Conservation (phyloP, 73 alveolate species). For the Paramecium octaurelia region DNA sequence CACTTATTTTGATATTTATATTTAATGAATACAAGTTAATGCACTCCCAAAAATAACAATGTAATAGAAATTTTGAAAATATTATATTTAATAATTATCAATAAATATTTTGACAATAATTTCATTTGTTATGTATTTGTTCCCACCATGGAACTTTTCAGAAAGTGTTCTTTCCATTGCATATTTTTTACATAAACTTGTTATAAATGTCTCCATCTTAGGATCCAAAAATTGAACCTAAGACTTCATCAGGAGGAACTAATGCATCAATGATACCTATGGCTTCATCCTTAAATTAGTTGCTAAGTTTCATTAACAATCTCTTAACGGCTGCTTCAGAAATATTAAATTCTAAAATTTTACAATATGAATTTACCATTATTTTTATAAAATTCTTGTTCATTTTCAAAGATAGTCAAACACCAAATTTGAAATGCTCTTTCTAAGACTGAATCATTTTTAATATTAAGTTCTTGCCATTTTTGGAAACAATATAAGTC, state of each 20-base stretch:
- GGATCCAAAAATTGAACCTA: constrained; percentile 61
- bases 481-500: constrained; percentile 45
- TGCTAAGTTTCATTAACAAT: background rate
- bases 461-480: background rate
- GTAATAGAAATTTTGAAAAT: background rate
- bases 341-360: background rate
- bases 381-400: background rate
- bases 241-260: constrained; percentile 63
- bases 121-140: constrained; percentile 26
- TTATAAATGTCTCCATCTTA: constrained; percentile 64
- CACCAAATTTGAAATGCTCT: background rate
- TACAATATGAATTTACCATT: background rate
- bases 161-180: constrained; percentile 39
- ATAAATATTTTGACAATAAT: background rate
- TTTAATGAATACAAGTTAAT: too few relatives aligned
- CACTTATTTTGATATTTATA: background rate
- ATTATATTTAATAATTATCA: background rate
- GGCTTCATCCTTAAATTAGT: constrained; percentile 41
- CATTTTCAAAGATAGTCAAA: background rate
- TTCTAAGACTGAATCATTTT: background rate
- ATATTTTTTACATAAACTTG: constrained; percentile 32
- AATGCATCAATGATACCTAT: constrained; percentile 63
- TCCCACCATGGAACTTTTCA: constrained; percentile 59
- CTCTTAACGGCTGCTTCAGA: background rate
- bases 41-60: too few relatives aligned